Percentiles rank a stretch among this genome's conserved stretches.
Evolutionary conservation across 1,284 basidiomycete genomes (phyloP).

Genomic region (Tilletia horrida): DNA sequence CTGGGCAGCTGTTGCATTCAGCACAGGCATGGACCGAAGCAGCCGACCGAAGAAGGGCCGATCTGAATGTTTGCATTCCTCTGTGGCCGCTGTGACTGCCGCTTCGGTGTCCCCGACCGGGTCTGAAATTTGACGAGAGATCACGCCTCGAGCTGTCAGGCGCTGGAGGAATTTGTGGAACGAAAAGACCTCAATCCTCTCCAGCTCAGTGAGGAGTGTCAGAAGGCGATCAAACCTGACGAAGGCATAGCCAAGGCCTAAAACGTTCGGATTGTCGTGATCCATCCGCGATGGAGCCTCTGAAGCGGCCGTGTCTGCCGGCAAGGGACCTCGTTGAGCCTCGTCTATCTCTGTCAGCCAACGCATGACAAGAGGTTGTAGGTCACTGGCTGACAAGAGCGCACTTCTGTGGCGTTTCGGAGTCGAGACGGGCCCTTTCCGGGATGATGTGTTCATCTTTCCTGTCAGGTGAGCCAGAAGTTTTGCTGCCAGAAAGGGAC

Average conservation of each 20-base stretch:
- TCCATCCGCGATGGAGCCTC: neutral
- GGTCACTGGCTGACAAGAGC: neutral
- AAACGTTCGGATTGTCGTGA: constrained; percentile 13
- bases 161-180: constrained; percentile 80
- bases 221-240: constrained; percentile 61
- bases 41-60: constrained; percentile 39
- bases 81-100: neutral
- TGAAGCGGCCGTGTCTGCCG: neutral
- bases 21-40: constrained; percentile 43
- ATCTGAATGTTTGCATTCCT: constrained; percentile 12
- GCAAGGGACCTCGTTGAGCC: neutral
- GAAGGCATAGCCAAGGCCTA: neutral
- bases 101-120: constrained; percentile 21
- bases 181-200: constrained; percentile 72
- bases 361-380: constrained; percentile 63
- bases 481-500: constrained; percentile 74
- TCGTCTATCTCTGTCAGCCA: constrained; percentile 65
- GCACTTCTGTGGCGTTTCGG: neutral
- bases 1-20: constrained; percentile 32
- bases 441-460: neutral
- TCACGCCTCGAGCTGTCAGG: constrained; percentile 70
- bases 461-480: constrained; percentile 70
- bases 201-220: constrained; percentile 73
- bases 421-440: neutral
- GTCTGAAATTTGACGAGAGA: constrained; percentile 57